Base-by-base conservation (phyloP, 495 filamentous ascomycete species). In the Aspergillus saccharolyticus region DNA sequence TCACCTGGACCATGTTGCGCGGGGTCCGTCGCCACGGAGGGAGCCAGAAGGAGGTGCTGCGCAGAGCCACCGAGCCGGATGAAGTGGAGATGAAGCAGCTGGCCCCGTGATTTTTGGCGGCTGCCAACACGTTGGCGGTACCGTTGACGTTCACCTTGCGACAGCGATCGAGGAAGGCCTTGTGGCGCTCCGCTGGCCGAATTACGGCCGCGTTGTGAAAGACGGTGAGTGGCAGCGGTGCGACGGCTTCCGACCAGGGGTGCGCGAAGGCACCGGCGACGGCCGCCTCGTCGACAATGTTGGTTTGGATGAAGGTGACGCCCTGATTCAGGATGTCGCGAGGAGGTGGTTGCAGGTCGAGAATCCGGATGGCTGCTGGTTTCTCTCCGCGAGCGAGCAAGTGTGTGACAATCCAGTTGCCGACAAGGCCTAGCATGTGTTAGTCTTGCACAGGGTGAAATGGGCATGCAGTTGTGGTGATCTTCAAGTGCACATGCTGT, bases 121-220 rank as follows among this genome's bases (percentile, higher is more conserved):
- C 79, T 16, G 70, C 65, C 4, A 85, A 62, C 7, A 83, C 73
- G 51, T 82, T 78, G 19, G 61, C 61, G 17, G 80, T 78, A 50
- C 83, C 83, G 20, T 70, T 74, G 24, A 83, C 66, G 56, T 85
- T 85, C 30, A 85, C 79, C n/a, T 75, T 69, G 54, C 66, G 69
- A 55, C 76, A 62, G 19, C 70, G 70, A 6, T 74, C 71, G 50
- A 83, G 79, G 25, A 78, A 71, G 14, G 65, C 56, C 44, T 66
- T 57, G 54, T 71, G 70, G 15, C 83, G 80, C 39, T 84, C 82
- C 8, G 67, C 70, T 0, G 78, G 68, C 5, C 74, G 65, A 48
- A 85, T 81, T 6, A 72, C 61, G 0, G 80, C 81, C 16, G 82
- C 82, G 0, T 78, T 84, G 66, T 85, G 83, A 62, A 78, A 84